Percentiles rank a stretch among this genome's conserved stretches.
phyloP scores from a whole-genome alignment of 208 protist genomes.

The Leishmania major region DNA sequence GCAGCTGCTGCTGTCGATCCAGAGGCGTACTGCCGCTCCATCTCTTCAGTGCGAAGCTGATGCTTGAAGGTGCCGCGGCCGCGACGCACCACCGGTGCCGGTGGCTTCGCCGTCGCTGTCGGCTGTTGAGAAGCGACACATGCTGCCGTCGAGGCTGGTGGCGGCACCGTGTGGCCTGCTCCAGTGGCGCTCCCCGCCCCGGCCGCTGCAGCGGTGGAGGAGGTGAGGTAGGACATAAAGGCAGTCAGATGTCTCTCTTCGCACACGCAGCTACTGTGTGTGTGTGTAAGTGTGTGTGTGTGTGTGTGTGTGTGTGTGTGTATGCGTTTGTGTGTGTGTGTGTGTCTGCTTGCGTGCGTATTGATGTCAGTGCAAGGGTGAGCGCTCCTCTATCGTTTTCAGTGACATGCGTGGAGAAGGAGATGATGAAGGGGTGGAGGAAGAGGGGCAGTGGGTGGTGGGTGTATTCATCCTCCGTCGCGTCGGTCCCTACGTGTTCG shows the following conservation, averaged over 20 bases:
- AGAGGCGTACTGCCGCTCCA: slow-evolving; percentile 28
- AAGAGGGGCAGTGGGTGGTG: background rate
- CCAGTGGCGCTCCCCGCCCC: background rate
- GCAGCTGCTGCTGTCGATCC: slow-evolving; percentile 4
- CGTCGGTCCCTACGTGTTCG: no score
- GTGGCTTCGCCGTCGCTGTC: slow-evolving; percentile 15
- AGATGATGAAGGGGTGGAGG: background rate
- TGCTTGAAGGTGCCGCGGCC: slow-evolving; percentile 74
- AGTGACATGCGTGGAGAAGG: background rate
- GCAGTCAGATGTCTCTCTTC: background rate
- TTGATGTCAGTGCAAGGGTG: background rate
- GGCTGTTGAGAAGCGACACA: background rate
- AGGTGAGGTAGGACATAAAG: background rate
- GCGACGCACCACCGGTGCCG: slow-evolving; percentile 49
- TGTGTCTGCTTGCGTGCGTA: background rate
- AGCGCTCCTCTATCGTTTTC: background rate
- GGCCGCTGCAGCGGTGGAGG: background rate
- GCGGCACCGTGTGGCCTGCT: background rate
- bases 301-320: background rate
- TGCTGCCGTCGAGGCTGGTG: background rate
- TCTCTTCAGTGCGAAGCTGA: slow-evolving; percentile 70
- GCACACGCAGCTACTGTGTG: background rate
- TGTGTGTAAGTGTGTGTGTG: background rate
- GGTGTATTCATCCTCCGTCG: background rate
- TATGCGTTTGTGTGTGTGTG: background rate